Conservation (phyloP, 106 monocot genomes). For the Triglochin maritima region DNA sequence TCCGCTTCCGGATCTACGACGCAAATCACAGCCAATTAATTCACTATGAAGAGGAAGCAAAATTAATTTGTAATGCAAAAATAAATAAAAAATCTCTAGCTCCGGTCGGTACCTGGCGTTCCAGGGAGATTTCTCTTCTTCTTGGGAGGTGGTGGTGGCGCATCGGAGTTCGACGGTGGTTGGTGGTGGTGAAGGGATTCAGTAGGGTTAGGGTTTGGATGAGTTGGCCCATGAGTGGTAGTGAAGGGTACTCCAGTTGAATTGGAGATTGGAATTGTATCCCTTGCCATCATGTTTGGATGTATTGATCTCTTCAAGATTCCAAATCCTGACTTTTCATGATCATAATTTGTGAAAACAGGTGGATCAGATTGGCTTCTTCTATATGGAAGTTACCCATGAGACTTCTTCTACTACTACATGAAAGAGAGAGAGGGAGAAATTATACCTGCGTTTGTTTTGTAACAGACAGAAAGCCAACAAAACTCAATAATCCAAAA, state of each 20-base stretch:
- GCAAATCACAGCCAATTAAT: background rate
- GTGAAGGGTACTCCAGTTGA: background rate
- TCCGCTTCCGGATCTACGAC: constrained; percentile 20
- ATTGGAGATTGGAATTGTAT: background rate
- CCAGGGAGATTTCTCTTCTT: constrained; percentile 14
- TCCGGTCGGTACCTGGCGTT: constrained; percentile 3
- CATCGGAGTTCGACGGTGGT: background rate
- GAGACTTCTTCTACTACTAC: background rate
- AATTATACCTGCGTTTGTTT: too few relatives aligned
- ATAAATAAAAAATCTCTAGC: background rate
- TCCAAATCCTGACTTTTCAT: background rate
- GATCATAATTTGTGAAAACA: background rate
- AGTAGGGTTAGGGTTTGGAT: constrained; percentile 10
- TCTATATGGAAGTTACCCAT: background rate
- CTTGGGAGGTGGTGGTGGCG: background rate
- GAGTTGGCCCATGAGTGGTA: background rate
- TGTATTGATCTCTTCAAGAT: background rate
- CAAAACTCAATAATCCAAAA: too few relatives aligned
- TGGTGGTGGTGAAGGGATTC: background rate
- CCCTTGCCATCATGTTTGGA: constrained; percentile 6
- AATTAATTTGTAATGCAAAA: background rate
- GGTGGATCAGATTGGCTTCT: background rate
- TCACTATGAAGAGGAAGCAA: background rate
- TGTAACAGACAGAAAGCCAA: too few relatives aligned
- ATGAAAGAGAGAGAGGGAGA: background rate